Base-by-base conservation (phyloP, 768 basidiomycete genomes). In the Tylopilus felleus region DNA sequence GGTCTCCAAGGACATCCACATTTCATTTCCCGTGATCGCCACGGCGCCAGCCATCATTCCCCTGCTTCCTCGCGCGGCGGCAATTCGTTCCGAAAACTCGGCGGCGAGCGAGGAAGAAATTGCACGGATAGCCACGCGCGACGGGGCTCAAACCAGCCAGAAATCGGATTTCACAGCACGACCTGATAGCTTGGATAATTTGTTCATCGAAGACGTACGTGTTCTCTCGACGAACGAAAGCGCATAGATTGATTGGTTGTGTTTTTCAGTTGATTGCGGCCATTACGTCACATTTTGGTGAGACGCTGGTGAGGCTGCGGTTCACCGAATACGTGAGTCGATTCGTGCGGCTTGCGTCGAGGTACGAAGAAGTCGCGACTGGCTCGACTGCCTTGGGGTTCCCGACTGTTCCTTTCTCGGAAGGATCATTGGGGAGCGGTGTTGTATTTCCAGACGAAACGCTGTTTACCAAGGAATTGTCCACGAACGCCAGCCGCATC, bases 151-250 rank as follows among this genome's bases (percentile, higher is more conserved):
- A 48, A 80, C 83, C 21, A 62, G 62, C 16, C 70, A 75, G 40
- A 85, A 79, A 61, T 73, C 74, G 10, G 86, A 88, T 53, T 79
- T 77, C 47, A 65, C 74, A 8, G 77, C 77, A 44, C 88, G 82
- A 53, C 63, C 76, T 17, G 86, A 88, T 59, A 80, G 73, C 49
- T 74, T 82, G 7, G 95, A 98, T 60, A 90, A 85, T 63, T 59
- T 88, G 16, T 98, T 98, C 72, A 90, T 98, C 59, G 95, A 98
- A 48, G 96, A 98, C 63, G 95, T 96, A 63, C 67, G 91, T 60
- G 10, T 35, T 51, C 39, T 28, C 41, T 44, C 17, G 50, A 10
- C 35, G 28, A n/a, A 28, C 5, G 5, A 23, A 13, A 4, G 29
- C 21, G 21, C 12, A 1, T 31, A 14, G 7, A 25, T 48, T 56